Percentiles rank a stretch among this genome's conserved stretches.
These are phyloP conservation scores for Zostera marina DNA, from an alignment of 116 monocot species.

Conservation along the genomic window DNA sequence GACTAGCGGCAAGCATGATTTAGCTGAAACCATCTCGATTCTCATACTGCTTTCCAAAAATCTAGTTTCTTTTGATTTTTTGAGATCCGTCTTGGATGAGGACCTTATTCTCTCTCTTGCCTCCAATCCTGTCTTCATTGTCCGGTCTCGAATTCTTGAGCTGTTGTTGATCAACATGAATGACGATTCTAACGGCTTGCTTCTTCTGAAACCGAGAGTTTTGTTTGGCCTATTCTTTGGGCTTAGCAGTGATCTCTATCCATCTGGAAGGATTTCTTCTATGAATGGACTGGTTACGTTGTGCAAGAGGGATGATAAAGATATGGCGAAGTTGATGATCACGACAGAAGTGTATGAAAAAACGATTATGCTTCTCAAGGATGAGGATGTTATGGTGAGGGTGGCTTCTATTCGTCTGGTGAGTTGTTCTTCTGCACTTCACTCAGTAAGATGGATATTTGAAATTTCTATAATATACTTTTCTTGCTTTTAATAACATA, in stretches of 20 bases:
- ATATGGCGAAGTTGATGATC: conserved; percentile 3
- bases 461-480: neutral
- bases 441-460: neutral
- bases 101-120: neutral
- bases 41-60: neutral
- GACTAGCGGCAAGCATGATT: neutral
- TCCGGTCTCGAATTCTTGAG: neutral
- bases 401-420: conserved; percentile 50
- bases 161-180: conserved; percentile 12
- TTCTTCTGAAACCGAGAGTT: neutral
- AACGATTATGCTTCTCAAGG: conserved; percentile 27
- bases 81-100: neutral
- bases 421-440: conserved; percentile 1
- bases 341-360: conserved; percentile 22
- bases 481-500: neutral
- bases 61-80: neutral
- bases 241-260: conserved; percentile 38
- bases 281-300: conserved; percentile 28
- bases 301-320: conserved; percentile 13
- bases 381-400: conserved; percentile 48
- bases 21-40: neutral
- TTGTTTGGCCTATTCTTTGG: conserved; percentile 40
- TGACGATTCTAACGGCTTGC: conserved; percentile 5
- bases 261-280: conserved; percentile 29
- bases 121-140: neutral